phyloP scores from a whole-genome alignment of 2,329 filamentous ascomycete species.

The Geosmithia flava region DNA sequence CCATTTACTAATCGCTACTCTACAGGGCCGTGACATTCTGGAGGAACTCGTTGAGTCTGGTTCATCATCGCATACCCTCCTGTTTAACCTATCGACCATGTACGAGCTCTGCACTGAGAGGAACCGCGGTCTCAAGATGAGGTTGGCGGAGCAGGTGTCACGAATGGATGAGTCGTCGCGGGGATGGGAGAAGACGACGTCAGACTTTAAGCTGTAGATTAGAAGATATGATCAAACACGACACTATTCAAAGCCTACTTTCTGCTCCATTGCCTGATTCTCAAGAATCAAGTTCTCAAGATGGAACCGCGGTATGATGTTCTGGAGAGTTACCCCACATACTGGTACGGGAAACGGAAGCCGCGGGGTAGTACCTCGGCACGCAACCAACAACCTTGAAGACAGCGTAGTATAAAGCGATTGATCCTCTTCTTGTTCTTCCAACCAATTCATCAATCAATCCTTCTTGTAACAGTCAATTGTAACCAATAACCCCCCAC shows the following conservation, averaged over 20 bases:
- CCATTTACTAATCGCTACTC: conserved; percentile 6
- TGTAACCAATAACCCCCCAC: not conserved
- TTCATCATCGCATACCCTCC: conserved; percentile 61
- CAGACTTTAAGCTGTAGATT: conserved; percentile 61
- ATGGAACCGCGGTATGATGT: not conserved
- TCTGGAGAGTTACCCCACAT: conserved; percentile 9
- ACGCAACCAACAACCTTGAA: not conserved
- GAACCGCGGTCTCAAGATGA: conserved; percentile 55
- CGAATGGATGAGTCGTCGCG: conserved; percentile 37
- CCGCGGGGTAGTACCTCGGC: conserved; percentile 2
- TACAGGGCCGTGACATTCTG: conserved; percentile 51
- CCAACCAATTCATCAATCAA: not conserved
- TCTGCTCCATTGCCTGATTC: too few relatives aligned
- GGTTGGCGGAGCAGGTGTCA: conserved; percentile 59
- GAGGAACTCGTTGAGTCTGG: conserved; percentile 52
- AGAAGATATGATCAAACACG: too few relatives aligned
- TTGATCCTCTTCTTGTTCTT: not conserved
- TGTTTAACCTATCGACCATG: conserved; percentile 83
- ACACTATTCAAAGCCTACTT: too few relatives aligned
- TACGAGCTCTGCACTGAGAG: conserved; percentile 85
- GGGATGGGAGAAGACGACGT: conserved; percentile 60
- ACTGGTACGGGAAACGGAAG: not conserved
- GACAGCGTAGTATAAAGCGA: not conserved
- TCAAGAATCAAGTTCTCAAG: not conserved
- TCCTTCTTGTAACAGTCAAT: not conserved